Base-by-base conservation (phyloP, 768 basidiomycete genomes). In the Leccinum subgranulosum region DNA sequence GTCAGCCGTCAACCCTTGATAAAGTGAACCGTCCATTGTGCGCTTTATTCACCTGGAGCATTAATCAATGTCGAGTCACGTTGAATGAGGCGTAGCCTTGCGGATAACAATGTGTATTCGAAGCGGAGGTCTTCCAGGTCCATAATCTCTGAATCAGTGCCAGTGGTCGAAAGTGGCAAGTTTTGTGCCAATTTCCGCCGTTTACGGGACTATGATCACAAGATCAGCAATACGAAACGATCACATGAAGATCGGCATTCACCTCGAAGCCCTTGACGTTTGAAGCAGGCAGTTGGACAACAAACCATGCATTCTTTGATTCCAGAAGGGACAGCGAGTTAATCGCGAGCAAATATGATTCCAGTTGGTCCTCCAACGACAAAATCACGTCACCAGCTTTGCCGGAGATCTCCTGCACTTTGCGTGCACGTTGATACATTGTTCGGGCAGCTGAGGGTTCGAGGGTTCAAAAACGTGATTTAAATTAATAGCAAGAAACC, bases 351-450 rank as follows among this genome's bases (percentile, higher is more conserved):
- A 87, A 81, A 65, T 92, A 88, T 14, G 92, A 90, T 64, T 94
- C 85, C 31, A 86, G 73, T 69, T 87, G 92, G 64, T 88, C 84
- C 63, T 86, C 84, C 34, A 85, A 81, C 60, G 81, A 67, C 14
- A 76, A 70, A 33, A 78, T 62, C 60, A 76, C 77, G 47, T 76
- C 68, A 60, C 68, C 62, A 19, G 74, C 62, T 46, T 73, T 68
- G 51, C 64, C 70, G 51, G 71, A 57, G 31, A 80, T 62, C 31
- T 75, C 76, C 51, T 82, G 84, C 9, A 98, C 74, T 67, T 93
- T 90, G 61, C 87, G 79, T 21, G 90, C 93, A 54, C 93, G 87
- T 64, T 92, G 90, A 71, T 95, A 98, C 95, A 98, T 97, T 10
- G 86, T 86, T 53, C 88, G 80, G 15, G 92, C 91, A 55, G 95